Evolutionary conservation across 805 yeast genomes (phyloP), one percentile per base, ranked within the genome.

Genomic region (Myxozyma kluyveri): DNA sequence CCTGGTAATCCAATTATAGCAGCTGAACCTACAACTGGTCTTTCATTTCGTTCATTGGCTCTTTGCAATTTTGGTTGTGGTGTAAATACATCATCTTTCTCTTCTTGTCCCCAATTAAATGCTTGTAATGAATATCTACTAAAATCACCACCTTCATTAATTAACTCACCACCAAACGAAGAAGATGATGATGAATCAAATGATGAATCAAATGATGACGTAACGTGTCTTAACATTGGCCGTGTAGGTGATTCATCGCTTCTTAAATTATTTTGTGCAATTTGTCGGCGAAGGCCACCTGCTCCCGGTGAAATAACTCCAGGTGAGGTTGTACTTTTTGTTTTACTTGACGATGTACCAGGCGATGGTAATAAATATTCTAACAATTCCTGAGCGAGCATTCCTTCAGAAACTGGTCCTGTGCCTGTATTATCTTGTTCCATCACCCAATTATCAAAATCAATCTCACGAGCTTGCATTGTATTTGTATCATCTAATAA

Each of bases 1-100:
- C 60, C 60, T n/a, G 58, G 51, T 37, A 56, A 49, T 9, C 54
- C 54, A 22, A 49, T 35, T 35, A 41, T 14, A 29, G 33, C 33
- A 29, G 12, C 33, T 29, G 33, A 9, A 9, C 14, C 33, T 9
- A 9, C n/a, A n/a, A n/a, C n/a, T n/a, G n/a, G n/a, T n/a, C n/a
- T n/a, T n/a, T n/a, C n/a, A n/a, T n/a, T n/a, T n/a, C n/a, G n/a
- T n/a, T n/a, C n/a, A n/a, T n/a, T n/a, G n/a, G n/a, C n/a, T n/a
- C n/a, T n/a, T n/a, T n/a, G n/a, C n/a, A n/a, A n/a, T n/a, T n/a
- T n/a, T n/a, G n/a, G n/a, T n/a, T n/a, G n/a, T n/a, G n/a, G n/a
- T n/a, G 12, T 29, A 29, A 29, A 29, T 14, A 29, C 33, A 14
- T 29, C 33, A 29, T 29, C 33, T 14, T 29, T 14, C 12, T 29